These are phyloP conservation scores for Centella asiatica DNA, from an alignment of 129 eudicot species.

Conservation along the genomic window DNA sequence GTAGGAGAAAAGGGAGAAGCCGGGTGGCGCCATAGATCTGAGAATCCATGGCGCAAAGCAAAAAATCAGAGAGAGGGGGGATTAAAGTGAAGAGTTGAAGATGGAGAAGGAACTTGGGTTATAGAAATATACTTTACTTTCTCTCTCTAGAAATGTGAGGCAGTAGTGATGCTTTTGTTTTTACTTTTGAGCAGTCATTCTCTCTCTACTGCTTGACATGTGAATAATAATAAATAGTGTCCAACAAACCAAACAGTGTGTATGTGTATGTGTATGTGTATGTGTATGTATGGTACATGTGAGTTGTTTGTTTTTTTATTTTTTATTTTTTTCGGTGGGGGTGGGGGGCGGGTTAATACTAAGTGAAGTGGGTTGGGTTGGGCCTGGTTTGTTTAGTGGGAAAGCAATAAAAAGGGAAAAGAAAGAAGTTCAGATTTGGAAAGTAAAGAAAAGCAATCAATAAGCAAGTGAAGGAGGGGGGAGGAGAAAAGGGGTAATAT, in stretches of 20 bases:
- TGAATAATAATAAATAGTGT: conserved; percentile 11
- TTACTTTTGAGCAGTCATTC: background rate
- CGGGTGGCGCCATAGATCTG: conserved; percentile 48
- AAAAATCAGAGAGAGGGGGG: background rate
- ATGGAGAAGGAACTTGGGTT: conserved; percentile 3
- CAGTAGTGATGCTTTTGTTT: no score
- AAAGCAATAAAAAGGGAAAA: no score
- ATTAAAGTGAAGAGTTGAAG: background rate
- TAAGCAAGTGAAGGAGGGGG: no score
- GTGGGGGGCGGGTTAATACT: no score
- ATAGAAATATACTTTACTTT: background rate
- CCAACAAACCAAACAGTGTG: conserved; percentile 3
- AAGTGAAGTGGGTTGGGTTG: no score
- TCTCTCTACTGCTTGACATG: conserved; percentile 9
- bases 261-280: background rate
- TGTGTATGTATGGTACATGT: background rate
- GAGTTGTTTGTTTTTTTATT: background rate
- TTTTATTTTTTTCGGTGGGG: no score
- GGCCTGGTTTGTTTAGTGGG: no score
- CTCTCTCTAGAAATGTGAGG: conserved; percentile 6
- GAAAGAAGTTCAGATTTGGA: no score
- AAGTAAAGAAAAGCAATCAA: no score
- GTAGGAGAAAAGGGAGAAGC: conserved; percentile 3
- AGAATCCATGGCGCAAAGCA: conserved; percentile 49
- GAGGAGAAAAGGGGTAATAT: no score